Evolutionary conservation across 345 rosid genomes (phyloP), one percentile per base, ranked within the genome.

Genomic region (Gossypium thurberi): DNA sequence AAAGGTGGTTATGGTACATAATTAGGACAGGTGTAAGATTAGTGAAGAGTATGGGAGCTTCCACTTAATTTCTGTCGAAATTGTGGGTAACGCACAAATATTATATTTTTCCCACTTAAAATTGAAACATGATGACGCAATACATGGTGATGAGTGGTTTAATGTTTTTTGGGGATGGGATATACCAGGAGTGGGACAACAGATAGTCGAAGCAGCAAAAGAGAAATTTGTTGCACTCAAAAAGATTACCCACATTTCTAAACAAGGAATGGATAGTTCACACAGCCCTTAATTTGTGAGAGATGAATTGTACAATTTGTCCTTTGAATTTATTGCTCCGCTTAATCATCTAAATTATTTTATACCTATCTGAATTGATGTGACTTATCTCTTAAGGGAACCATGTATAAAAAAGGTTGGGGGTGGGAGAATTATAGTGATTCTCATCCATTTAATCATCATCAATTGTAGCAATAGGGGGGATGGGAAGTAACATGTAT

Each of bases 41-140:
- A 60, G 42, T 10, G 70, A 66, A 67, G 50, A 51, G 43, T 44
- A 62, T 63, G 65, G 76, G 65, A 55, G n/a, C 61, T 73, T 56
- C 58, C 51, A 10, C 33, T 67, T 3, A 48, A 48, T 60, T 63
- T 47, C 17, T 69, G 65, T 33, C 37, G 5, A 33, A 33, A 33
- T 33, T 33, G 37, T 33, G 37, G 37, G 2, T 37, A 58, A 13
- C 8, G 46, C 14, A 55, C 70, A 40, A 56, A 25, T n/a, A 73
- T 75, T 67, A 43, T 33, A 33, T 33, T 33, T 33, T 33, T 33
- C 72, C 76, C 40, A 25, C 28, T 47, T 23, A 28, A 25, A 64
- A 17, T 66, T 67, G 26, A 15, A 68, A 71, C 79, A 75, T 28
- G 65, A n/a, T n/a, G n/a, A n/a, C 37, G 37, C 0, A 14, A 58